Percentiles rank a stretch among this genome's conserved stretches.
Evolutionary conservation across 2,329 filamentous ascomycete genomes (phyloP).

Genomic region (Fusarium lateritium): DNA sequence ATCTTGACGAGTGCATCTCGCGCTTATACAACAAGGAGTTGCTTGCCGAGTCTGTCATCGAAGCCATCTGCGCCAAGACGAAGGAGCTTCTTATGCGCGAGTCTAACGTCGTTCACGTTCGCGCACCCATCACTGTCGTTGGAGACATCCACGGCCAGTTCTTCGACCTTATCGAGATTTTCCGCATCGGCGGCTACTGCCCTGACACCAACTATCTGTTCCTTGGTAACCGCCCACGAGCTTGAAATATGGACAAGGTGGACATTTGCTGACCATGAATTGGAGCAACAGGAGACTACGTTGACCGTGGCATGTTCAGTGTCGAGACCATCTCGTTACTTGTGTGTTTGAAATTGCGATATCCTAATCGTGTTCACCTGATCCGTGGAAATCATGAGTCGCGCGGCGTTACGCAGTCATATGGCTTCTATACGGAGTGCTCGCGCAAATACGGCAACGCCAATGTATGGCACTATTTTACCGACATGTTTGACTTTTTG

Average conservation of each 20-base stretch:
- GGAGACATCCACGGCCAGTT: conserved; percentile 99
- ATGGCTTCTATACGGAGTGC: conserved; percentile 99
- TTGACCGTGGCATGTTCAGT: conserved; percentile 98
- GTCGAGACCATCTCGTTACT: conserved; percentile 99
- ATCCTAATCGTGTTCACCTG: conserved; percentile 93
- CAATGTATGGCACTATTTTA: conserved; percentile 99
- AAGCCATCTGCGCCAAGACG: conserved; percentile 99
- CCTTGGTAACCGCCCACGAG: conserved; percentile 72
- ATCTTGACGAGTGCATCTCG: conserved; percentile 98
- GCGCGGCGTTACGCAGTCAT: conserved; percentile 96
- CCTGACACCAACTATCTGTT: conserved; percentile 99
- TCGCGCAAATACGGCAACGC: conserved; percentile 98
- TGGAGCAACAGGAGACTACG: conserved; percentile 83
- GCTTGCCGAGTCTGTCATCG: conserved; percentile 96
- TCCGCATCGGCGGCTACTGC: conserved; percentile 97
- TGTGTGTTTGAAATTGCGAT: conserved; percentile 96
- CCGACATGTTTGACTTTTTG: conserved; percentile 99
- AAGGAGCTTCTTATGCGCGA: conserved; percentile 99
- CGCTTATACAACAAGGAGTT: conserved; percentile 97
- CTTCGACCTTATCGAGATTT: conserved; percentile 99
- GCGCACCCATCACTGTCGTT: conserved; percentile 95
- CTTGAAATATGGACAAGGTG: conserved; percentile 1
- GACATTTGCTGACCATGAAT: conserved; percentile 24
- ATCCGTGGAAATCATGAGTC: conserved; percentile 99
- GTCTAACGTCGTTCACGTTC: conserved; percentile 99